Base-by-base conservation (phyloP, 176 grass and related monocot species). In the Thinopyrum elongatum region DNA sequence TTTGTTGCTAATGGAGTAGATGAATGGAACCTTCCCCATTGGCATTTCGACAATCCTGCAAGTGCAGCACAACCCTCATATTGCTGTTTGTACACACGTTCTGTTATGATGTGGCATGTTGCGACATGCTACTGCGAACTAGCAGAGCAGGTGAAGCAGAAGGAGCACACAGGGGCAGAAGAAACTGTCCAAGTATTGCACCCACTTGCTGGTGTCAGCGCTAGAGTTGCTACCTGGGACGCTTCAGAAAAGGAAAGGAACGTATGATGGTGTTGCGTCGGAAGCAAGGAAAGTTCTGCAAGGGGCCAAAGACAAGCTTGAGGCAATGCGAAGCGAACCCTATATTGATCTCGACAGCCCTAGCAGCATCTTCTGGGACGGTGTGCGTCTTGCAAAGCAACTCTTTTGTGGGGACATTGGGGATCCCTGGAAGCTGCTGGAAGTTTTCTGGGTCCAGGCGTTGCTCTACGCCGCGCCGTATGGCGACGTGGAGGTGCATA, bases 391-490 rank as follows among this genome's bases (percentile, higher is more conserved):
- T 36, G 35, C 35, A 36, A 36, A 36, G 35, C 35, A 7, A 36
- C 35, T 8, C 6, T 36, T 8, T 36, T 36, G 35, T 12, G 26
- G 26, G 62, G 62, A 30, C 11, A 2, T 12, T 12, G 11, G 12
- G 1, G 74, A 80, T 8, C n/a, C 42, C 9, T 89, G 87, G 82
- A 25, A 82, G 67, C 16, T 28, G 6, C 61, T 90, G 38, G 83
- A 68, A 3, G 22, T 21, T 4, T 28, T 86, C 1, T 90, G 88
- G 88, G 27, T 76, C 2, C 55, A 27, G 26, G 36, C 74, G 12
- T 29, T 90, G 60, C 5, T 90, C 42, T 86, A 85, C 5, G 59
- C 78, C 3, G 88, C 88, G 36, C 88, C 88, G 0, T 86, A 65
- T 0, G 88, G 66, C 26, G 39, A 25, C 1, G 10, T 12, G 15